Evolutionary conservation across 352 stramenopile genomes (phyloP), one percentile per base, ranked within the genome.

Genomic region (Globisporangium nunn): DNA sequence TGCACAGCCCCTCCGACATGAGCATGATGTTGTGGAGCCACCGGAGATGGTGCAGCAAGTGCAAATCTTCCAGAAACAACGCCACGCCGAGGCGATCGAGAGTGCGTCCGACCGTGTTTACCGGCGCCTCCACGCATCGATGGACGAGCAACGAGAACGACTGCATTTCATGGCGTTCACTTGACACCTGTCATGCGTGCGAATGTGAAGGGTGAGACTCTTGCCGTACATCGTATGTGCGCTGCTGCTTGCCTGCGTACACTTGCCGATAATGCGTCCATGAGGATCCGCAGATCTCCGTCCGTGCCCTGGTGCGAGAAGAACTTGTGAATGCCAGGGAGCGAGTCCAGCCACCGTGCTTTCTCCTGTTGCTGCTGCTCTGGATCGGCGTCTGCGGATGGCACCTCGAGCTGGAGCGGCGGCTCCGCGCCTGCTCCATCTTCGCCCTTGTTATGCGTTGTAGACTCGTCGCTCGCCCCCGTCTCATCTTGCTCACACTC

Each of bases 1-100:
- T 86, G 41, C 77, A 88, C 7, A 89, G 62, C 2, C 79, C 79
- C 66, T 88, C 79, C 18, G 70, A 74, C 79, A 90, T 90, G 17
- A 90, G 67, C 71, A 84, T 73, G 18, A 92, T 62, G 17, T 71
- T 82, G 17, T 75, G 74, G 17, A 90, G 54, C 79, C 79, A 88
- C 30, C 64, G 47, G 11, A 88, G 59, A 49, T 92, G 78, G 28
- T 66, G 55, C 50, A 78, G 56, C 17, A 90, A 15, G 3, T 72
- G 48, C 5, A 88, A 55, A 2, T 75, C 71, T 2, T 63, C 56
- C 15, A 72, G 56, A 58, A 88, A 75, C 29, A 73, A 72, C 17
- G 66, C 52, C 14, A 88, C 48, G 0, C 75, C 74, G 33, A 82
- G 56, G 4, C 66, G 53, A 30, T 92, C 76, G 6, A 89, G 64